Evolutionary conservation across 805 yeast genomes (phyloP).

Genomic region (Candida parachauliodes): DNA sequence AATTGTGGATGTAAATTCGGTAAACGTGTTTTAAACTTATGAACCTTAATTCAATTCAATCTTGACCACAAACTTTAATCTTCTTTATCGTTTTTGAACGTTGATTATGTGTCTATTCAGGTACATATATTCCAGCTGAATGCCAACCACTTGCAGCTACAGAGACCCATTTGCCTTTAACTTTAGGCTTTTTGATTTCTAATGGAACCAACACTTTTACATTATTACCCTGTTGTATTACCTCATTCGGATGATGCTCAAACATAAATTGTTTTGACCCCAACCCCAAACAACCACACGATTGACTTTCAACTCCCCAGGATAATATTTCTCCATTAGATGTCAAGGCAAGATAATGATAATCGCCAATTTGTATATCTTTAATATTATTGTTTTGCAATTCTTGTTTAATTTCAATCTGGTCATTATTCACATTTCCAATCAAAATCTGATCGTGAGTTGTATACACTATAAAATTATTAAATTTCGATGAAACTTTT

Average conservation of each 20-base stretch:
- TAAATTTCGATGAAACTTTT: slow-evolving; percentile 54
- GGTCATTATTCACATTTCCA: slow-evolving; percentile 24
- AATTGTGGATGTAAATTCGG: too few species aligned
- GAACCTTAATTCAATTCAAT: too few species aligned
- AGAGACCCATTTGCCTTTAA: slow-evolving; percentile 47
- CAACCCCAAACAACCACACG: slow-evolving; percentile 71
- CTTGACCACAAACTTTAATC: too few species aligned
- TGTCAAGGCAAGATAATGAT: slow-evolving; percentile 63
- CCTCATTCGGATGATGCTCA: slow-evolving; percentile 5
- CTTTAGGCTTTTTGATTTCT: slow-evolving; percentile 37
- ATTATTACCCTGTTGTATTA: slow-evolving; percentile 25
- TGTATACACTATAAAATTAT: slow-evolving; percentile 53
- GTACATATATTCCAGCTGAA: slow-evolving; percentile 52
- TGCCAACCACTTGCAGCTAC: slow-evolving; percentile 83
- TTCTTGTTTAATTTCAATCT: slow-evolving; percentile 6
- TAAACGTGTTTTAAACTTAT: too few species aligned
- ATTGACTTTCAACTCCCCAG: slow-evolving; percentile 65
- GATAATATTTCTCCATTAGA: slow-evolving; percentile 52
- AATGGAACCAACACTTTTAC: slow-evolving; percentile 17
- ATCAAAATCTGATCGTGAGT: slow-evolving; percentile 45
- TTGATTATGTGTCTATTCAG: too few species aligned
- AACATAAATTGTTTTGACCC: slow-evolving; percentile 25
- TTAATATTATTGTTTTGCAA: slow-evolving; percentile 29
- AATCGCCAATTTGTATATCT: slow-evolving; percentile 66
- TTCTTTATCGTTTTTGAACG: too few species aligned